Percentiles rank a stretch among this genome's conserved stretches.
These are phyloP conservation scores for Saccharomycopsis fermentans DNA, from an alignment of 805 yeast genomes.

Conservation along the genomic window DNA sequence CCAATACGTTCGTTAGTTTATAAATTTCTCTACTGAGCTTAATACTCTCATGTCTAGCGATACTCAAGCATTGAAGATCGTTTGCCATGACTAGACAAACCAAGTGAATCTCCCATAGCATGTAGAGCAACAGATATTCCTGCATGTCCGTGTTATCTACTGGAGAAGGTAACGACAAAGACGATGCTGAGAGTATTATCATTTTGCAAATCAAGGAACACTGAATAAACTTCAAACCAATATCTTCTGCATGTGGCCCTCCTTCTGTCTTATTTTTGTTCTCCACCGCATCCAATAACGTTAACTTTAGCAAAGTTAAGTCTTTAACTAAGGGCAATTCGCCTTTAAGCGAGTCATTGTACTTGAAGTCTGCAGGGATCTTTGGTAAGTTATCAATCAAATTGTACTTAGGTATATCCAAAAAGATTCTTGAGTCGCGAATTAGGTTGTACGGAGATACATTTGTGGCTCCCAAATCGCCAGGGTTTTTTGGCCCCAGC, in stretches of 20 bases:
- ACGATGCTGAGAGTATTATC: background rate
- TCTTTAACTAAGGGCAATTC: background rate
- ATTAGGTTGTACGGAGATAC: background rate
- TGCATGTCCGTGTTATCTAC: background rate
- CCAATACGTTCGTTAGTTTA: constrained; percentile 4
- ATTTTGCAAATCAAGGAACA: background rate
- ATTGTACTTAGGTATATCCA: background rate
- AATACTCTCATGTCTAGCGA: constrained; percentile 23
- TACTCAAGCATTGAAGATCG: constrained; percentile 17
- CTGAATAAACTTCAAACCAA: background rate
- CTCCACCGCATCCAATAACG: background rate
- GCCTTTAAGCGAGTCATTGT: background rate
- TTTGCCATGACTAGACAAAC: constrained; percentile 19
- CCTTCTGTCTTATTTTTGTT: background rate
- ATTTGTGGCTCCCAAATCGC: background rate
- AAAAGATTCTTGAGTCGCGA: background rate
- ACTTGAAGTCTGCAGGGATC: background rate
- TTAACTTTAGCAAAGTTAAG: background rate
- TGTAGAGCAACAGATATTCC: constrained; percentile 5
- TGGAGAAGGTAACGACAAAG: background rate
- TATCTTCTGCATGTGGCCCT: background rate
- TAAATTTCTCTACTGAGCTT: constrained; percentile 20
- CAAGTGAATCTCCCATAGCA: constrained; percentile 23
- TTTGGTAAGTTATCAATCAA: background rate
- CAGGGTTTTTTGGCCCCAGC: background rate